phyloP scores from a whole-genome alignment of 1,284 basidiomycete species.

The Boletus sp. region DNA sequence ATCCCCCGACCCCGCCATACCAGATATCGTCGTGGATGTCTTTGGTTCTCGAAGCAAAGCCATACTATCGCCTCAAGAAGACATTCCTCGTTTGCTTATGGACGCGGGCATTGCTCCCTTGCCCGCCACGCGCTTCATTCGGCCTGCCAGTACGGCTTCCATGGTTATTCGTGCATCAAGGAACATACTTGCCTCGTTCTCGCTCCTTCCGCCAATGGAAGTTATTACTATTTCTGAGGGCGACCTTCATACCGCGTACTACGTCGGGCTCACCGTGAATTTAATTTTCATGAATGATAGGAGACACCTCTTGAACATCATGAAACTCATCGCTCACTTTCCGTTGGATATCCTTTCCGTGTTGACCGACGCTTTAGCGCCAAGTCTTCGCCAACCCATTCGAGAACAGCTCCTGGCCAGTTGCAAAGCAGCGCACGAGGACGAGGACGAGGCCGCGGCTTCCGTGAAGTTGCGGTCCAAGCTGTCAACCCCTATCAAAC shows the following conservation, averaged over 20 bases:
- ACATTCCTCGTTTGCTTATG: constrained; percentile 32
- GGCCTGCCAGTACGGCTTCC: constrained; percentile 33
- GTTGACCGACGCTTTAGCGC: constrained; percentile 27
- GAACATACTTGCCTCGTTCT: constrained; percentile 37
- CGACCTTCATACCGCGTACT: constrained; percentile 32
- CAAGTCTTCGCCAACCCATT: constrained; percentile 22
- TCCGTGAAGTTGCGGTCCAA: constrained; percentile 29
- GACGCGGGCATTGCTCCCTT: constrained; percentile 28
- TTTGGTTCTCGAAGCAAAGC: constrained; percentile 37
- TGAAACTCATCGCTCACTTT: constrained; percentile 31
- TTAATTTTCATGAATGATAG: constrained; percentile 31
- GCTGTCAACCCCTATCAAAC: constrained; percentile 29
- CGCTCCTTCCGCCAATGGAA: constrained; percentile 17
- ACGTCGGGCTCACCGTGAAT: constrained; percentile 31
- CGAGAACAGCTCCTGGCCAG: constrained; percentile 21
- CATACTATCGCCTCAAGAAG: constrained; percentile 33
- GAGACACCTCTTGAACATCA: constrained; percentile 28
- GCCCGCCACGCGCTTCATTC: constrained; percentile 23
- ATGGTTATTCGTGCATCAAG: constrained; percentile 42
- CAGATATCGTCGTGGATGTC: constrained; percentile 47
- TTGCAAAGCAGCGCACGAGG: constrained; percentile 30
- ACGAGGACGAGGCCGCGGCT: constrained; percentile 32
- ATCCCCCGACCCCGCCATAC: constrained; percentile 31
- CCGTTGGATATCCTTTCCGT: constrained; percentile 31
- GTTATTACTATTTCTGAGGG: constrained; percentile 25